Evolutionary conservation across 2,329 filamentous ascomycete genomes (phyloP).

Genomic region (Aureobasidium lini): DNA sequence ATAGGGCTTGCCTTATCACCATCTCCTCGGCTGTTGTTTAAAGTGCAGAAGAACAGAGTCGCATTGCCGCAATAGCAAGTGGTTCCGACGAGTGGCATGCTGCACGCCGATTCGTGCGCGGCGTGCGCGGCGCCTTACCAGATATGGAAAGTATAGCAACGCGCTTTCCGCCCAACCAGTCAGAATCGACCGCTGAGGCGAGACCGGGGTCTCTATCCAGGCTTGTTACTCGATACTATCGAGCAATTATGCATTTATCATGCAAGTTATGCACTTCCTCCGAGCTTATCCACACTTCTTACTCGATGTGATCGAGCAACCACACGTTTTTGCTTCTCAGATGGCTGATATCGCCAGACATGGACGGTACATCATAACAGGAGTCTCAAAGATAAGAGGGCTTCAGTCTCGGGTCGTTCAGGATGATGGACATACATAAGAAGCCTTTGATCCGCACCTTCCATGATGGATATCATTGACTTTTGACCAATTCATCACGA

Average conservation of each 20-base stretch:
- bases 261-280: neutral
- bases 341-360: constrained; percentile 2
- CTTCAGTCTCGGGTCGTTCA: neutral
- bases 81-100: neutral
- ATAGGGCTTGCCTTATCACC: neutral
- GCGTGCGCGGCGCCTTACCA: neutral
- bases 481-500: neutral
- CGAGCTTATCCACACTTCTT: constrained; percentile 4
- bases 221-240: constrained; percentile 10
- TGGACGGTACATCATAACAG: constrained; percentile 2
- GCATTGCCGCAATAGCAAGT: neutral
- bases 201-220: constrained; percentile 1
- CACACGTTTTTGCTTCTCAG: constrained; percentile 8
- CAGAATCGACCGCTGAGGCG: neutral
- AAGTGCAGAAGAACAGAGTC: neutral
- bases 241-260: constrained; percentile 1
- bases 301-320: constrained; percentile 12
- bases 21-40: neutral
- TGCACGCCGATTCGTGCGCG: constrained; percentile 2
- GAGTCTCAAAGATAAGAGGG: constrained; percentile 2
- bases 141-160: neutral
- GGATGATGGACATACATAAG: constrained; percentile 10
- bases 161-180: neutral
- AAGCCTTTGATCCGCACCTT: neutral
- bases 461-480: neutral